A percentile compares a stretch with the other conserved stretches of the same genome.
phyloP scores from a whole-genome alignment of 805 yeast species.

The Scheffersomyces spartinae region DNA sequence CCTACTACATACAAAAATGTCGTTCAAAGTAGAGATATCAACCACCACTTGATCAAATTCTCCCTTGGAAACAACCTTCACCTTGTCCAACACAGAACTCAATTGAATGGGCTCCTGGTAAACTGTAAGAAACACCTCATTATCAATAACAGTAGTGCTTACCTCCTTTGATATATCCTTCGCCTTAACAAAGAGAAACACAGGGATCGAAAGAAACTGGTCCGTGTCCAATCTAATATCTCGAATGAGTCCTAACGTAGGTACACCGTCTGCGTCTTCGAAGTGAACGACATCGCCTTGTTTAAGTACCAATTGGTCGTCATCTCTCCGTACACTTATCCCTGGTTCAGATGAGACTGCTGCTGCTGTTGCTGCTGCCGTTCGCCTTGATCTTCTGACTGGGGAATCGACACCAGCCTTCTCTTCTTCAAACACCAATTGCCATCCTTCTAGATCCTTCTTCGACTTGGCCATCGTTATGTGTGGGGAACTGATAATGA shows the following conservation, averaged over 20 bases:
- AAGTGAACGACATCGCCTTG: no score
- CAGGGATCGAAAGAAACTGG: no score
- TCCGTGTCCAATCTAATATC: no score
- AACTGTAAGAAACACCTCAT: slow-evolving; percentile 21
- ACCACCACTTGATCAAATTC: slow-evolving; percentile 12
- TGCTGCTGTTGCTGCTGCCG: neutral
- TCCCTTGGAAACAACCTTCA: slow-evolving; percentile 12
- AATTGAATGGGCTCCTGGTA: slow-evolving; percentile 13
- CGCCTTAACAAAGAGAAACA: no score
- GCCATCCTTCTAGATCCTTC: slow-evolving; percentile 15
- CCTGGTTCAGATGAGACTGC: neutral
- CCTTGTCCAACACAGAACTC: slow-evolving; percentile 13
- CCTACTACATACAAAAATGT: slow-evolving; percentile 16
- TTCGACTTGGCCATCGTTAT: slow-evolving; percentile 12
- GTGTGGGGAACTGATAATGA: neutral
- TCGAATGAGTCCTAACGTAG: no score
- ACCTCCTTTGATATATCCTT: no score
- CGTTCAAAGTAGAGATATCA: slow-evolving; percentile 10
- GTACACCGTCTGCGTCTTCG: no score
- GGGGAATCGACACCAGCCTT: no score
- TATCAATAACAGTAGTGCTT: no score
- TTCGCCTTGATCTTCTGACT: no score
- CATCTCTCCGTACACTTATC: no score
- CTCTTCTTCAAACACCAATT: slow-evolving; percentile 7
- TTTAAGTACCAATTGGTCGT: no score